Evolutionary conservation across 1,284 basidiomycete species (phyloP), one percentile per base, ranked within the genome.

Genomic region (Microbotryomycetes sp.): DNA sequence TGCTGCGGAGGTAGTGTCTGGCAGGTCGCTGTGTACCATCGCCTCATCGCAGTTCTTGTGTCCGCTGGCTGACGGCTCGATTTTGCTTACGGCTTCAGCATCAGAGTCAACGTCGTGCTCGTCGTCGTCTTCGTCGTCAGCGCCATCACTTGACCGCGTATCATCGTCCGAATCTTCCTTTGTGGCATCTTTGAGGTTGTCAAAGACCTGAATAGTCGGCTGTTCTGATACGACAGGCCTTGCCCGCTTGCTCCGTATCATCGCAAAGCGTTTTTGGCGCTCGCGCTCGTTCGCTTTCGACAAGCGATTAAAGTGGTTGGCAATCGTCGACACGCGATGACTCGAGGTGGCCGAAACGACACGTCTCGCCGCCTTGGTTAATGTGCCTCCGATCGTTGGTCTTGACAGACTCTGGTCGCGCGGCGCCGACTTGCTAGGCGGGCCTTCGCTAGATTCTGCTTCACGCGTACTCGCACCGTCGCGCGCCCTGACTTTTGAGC

Each of bases 121-220:
- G 31, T 88, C 86, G 21, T 73, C 73, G 18, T 66, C 68, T 46
- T 71, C 72, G 53, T 69, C 70, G 23, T 64, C 61, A 72, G 59
- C 59, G 3, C 57, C 56, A 28, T 55, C 56, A 45, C 57, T 56
- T 29, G 62, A 63, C 3, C 29, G 54, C 4, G 47, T 60, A 29
- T 72, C 70, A 29, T 70, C 71, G 41, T 78, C 77, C 45, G 85
- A 87, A 68, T 93, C 88, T 71, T 96, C 92, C 61, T 83, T 83
- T 70, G 97, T 89, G 0, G 90, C 93, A 71, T 97, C 92, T 71
- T 89, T 86, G 65, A 97, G 84, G 70, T 89, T 96, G 67, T 89
- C 86, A 51, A 97, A 84, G 45, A 97, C 84, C 72, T 93, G 86
- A 0, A 97, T 89, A 62, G 86, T 91, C 6, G 91, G 91, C 57